Evolutionary conservation across 352 stramenopile species (phyloP).

Genomic region (Pythium scleroteichum): DNA sequence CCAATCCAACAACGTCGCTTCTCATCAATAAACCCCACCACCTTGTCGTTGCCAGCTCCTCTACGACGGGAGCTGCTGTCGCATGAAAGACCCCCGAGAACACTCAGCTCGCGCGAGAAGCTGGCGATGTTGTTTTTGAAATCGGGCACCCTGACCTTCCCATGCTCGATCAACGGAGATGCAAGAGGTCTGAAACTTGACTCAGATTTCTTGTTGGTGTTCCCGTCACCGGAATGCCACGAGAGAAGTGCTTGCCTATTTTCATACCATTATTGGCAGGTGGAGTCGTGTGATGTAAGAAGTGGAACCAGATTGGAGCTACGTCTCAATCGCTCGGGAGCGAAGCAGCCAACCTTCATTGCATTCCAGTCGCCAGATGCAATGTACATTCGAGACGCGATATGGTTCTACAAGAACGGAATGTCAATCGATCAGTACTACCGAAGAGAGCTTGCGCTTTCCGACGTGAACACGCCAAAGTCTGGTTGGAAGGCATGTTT

Average conservation of each 20-base stretch:
- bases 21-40: slow-evolving; percentile 15
- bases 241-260: slow-evolving; percentile 72
- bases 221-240: slow-evolving; percentile 52
- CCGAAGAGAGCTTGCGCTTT: slow-evolving; percentile 22
- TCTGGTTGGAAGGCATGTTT: neutral
- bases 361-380: slow-evolving; percentile 57
- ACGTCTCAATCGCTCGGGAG: slow-evolving; percentile 43
- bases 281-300: slow-evolving; percentile 51
- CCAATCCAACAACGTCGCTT: slow-evolving; percentile 65
- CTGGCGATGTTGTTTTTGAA: slow-evolving; percentile 61
- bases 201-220: slow-evolving; percentile 49
- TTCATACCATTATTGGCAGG: slow-evolving; percentile 58
- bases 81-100: slow-evolving; percentile 55
- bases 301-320: slow-evolving; percentile 47
- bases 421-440: slow-evolving; percentile 41
- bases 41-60: slow-evolving; percentile 31
- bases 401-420: slow-evolving; percentile 61
- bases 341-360: slow-evolving; percentile 64
- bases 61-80: slow-evolving; percentile 53
- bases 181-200: slow-evolving; percentile 56
- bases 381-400: slow-evolving; percentile 62
- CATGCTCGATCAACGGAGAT: slow-evolving; percentile 60
- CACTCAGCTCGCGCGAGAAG: slow-evolving; percentile 39
- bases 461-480: neutral
- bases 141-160: slow-evolving; percentile 48